Evolutionary conservation across 1,139 yeast genomes (phyloP).

Genomic region (Zhuliangozyma blackwelliae): DNA sequence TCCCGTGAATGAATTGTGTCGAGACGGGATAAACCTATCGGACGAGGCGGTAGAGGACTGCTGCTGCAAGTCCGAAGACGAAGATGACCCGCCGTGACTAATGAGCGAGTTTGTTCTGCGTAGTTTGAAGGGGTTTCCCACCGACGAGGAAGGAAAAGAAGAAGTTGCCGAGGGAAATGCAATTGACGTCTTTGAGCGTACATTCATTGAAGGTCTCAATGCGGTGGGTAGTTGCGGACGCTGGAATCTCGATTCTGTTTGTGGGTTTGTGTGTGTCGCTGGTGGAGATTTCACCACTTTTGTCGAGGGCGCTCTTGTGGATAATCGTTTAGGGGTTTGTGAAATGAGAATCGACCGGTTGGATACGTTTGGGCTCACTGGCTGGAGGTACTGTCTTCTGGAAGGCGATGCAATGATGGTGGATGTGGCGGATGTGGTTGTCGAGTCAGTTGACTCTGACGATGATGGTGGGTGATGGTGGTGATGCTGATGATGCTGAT

Average conservation of each 20-base stretch:
- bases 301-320: constrained; percentile 3
- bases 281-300: not conserved
- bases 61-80: constrained; percentile 16
- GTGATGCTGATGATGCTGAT: no score
- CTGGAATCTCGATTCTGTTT: constrained; percentile 10
- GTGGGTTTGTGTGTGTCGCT: not conserved
- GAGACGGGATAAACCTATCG: constrained; percentile 45
- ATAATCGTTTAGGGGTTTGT: constrained; percentile 7
- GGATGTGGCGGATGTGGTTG: constrained; percentile 2
- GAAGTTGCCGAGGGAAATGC: constrained; percentile 3
- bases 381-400: constrained; percentile 31
- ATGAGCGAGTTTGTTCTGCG: constrained; percentile 36
- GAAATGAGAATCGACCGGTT: constrained; percentile 24
- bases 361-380: constrained; percentile 42
- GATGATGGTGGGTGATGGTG: not conserved
- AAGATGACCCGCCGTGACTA: constrained; percentile 21
- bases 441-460: not conserved
- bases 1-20: constrained; percentile 40
- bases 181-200: constrained; percentile 9
- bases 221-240: constrained; percentile 18
- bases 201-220: constrained; percentile 10
- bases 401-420: constrained; percentile 19
- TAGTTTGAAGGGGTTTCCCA: constrained; percentile 19
- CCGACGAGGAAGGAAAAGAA: constrained; percentile 4
- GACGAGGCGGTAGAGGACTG: constrained; percentile 22